Percentiles rank a stretch among this genome's conserved stretches.
Conservation (phyloP, 106 monocot species). For the Allium sativum region DNA sequence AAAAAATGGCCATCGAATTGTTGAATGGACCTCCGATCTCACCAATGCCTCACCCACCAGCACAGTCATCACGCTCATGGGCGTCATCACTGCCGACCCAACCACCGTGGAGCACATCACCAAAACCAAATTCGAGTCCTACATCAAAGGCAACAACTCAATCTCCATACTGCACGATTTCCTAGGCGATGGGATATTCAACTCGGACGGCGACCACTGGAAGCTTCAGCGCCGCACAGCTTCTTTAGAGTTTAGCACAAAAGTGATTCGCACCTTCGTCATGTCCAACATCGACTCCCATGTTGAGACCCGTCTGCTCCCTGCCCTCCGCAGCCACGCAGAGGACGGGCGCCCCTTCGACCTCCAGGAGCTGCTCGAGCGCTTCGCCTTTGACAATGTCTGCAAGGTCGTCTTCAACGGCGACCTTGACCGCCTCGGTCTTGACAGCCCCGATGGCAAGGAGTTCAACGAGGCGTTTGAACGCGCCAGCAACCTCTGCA, state of each 20-base stretch:
- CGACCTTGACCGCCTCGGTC: neutral
- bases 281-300: constrained; percentile 6
- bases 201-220: constrained; percentile 32
- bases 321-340: neutral
- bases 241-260: constrained; percentile 30
- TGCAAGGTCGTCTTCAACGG: neutral
- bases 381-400: neutral
- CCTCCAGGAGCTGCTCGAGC: constrained; percentile 2
- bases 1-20: neutral
- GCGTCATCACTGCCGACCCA: constrained; percentile 7
- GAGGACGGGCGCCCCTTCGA: neutral
- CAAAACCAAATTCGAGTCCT: constrained; percentile 9
- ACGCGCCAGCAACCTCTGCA: neutral
- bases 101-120: constrained; percentile 14
- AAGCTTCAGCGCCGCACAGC: constrained; percentile 28
- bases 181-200: constrained; percentile 37
- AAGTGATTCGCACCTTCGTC: constrained; percentile 20
- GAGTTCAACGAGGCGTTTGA: neutral
- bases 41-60: neutral
- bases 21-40: constrained; percentile 3
- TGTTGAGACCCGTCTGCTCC: constrained; percentile 12
- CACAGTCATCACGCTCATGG: neutral
- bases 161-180: constrained; percentile 14
- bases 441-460: neutral
- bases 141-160: constrained; percentile 7